Evolutionary conservation across 345 rosid genomes (phyloP).

Genomic region (Populus simonii): DNA sequence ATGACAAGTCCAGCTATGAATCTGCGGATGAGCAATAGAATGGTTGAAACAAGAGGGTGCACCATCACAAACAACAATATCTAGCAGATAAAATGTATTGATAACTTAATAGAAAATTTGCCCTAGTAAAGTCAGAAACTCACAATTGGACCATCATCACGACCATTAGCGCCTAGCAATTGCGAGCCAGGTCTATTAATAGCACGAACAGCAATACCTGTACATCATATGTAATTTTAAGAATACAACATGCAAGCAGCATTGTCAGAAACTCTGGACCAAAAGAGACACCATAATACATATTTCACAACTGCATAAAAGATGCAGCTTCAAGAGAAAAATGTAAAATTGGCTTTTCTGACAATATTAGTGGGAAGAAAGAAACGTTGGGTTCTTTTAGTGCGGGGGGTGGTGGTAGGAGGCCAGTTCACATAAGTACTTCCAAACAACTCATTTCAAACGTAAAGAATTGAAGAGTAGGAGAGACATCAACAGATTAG

Average conservation of each 20-base stretch:
- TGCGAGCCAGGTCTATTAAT: conserved; percentile 89
- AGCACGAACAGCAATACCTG: conserved; percentile 72
- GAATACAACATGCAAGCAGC: neutral
- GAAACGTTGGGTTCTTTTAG: neutral
- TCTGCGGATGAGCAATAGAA: neutral
- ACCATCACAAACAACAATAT: neutral
- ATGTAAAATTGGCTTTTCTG: neutral
- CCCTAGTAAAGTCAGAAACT: conserved; percentile 29
- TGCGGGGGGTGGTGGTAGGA: too few species aligned
- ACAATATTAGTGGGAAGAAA: neutral
- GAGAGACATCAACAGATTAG: conserved; percentile 2
- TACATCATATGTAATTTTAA: neutral
- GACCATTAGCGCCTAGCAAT: conserved; percentile 86
- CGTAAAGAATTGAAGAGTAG: conserved; percentile 6
- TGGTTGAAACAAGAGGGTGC: neutral
- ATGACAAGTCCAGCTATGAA: neutral
- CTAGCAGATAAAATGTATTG: neutral
- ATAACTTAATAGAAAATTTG: neutral
- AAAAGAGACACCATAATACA: neutral
- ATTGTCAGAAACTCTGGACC: neutral
- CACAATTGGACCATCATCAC: conserved; percentile 97
- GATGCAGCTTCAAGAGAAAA: neutral
- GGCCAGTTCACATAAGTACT: neutral
- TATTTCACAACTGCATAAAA: neutral
- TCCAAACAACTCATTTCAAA: neutral